Percentiles rank a stretch among this genome's conserved stretches.
Conservation (phyloP, 2,329 filamentous ascomycete genomes). For the Ciborinia camelliae region DNA sequence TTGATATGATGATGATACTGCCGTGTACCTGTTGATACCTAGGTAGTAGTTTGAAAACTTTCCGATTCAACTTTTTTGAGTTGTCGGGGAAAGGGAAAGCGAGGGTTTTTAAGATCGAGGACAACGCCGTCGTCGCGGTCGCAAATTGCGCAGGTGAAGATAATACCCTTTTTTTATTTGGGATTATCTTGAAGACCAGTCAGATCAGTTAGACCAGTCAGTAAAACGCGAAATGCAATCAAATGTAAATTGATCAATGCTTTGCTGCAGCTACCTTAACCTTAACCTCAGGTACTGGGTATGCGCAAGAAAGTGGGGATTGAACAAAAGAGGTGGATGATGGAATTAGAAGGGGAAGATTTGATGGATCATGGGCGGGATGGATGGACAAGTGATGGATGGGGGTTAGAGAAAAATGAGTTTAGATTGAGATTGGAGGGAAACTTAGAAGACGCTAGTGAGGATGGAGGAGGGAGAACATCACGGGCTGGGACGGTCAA, state of each 20-base stretch:
- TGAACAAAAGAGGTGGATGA: conserved; percentile 7
- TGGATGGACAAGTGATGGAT: not conserved
- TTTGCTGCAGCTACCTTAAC: conserved; percentile 20
- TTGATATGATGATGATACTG: not conserved
- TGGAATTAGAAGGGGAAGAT: not conserved
- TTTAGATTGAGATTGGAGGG: conserved; percentile 3
- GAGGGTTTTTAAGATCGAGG: not conserved
- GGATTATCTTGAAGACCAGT: not conserved
- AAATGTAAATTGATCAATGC: conserved; percentile 13
- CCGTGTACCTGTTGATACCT: not conserved
- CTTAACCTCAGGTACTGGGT: conserved; percentile 7
- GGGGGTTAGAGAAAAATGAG: not conserved
- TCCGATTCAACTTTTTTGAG: not conserved
- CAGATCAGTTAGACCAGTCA: too few relatives aligned
- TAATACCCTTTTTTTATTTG: not conserved
- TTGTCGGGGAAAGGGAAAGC: not conserved
- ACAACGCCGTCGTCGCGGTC: conserved; percentile 6
- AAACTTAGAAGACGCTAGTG: not conserved
- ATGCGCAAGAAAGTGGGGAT: conserved; percentile 21
- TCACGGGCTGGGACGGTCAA: too few relatives aligned
- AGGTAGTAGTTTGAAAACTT: conserved; percentile 2
- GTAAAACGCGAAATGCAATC: conserved; percentile 4
- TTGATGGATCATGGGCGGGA: not conserved
- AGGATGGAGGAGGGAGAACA: not conserved
- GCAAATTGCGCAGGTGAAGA: not conserved